A percentile compares a stretch with the other conserved stretches of the same genome.
These are phyloP conservation scores for Musa balbisiana DNA, from an alignment of 202 grass and related monocot species.

Conservation along the genomic window DNA sequence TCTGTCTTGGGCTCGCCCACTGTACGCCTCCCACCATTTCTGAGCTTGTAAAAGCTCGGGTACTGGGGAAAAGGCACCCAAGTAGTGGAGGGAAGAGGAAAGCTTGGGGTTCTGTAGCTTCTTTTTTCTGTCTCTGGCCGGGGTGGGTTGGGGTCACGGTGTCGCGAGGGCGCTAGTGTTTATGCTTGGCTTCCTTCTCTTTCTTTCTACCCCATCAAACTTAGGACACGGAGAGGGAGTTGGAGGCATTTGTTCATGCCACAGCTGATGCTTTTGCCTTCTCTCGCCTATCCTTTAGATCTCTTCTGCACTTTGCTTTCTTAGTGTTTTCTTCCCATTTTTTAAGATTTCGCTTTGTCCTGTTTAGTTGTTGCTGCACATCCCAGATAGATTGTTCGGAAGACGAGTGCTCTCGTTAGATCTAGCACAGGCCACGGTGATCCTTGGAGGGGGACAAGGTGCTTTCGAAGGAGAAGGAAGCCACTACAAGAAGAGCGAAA, in stretches of 20 bases:
- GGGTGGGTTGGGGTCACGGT: no score
- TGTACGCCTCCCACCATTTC: not conserved
- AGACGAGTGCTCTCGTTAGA: not conserved
- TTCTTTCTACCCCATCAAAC: conserved; percentile 23
- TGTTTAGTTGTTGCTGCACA: not conserved
- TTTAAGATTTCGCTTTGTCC: no score
- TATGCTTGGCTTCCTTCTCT: conserved; percentile 29
- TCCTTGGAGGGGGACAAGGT: not conserved
- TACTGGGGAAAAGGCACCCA: not conserved
- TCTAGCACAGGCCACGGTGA: not conserved
- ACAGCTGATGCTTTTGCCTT: not conserved
- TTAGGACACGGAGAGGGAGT: not conserved
- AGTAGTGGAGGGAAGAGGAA: not conserved
- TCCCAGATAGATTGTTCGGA: not conserved
- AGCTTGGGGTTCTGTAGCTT: no score
- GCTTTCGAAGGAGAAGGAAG: not conserved
- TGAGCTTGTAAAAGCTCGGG: not conserved
- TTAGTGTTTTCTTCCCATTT: no score
- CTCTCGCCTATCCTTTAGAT: not conserved
- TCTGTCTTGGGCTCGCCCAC: not conserved
- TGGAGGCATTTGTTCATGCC: conserved; percentile 9
- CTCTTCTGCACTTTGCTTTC: not conserved
- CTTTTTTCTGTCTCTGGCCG: no score
- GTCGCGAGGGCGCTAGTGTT: conserved; percentile 20
- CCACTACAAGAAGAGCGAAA: not conserved